These are phyloP conservation scores for Solanum paucissectum DNA, from an alignment of 257 asterid genomes.

Conservation along the genomic window DNA sequence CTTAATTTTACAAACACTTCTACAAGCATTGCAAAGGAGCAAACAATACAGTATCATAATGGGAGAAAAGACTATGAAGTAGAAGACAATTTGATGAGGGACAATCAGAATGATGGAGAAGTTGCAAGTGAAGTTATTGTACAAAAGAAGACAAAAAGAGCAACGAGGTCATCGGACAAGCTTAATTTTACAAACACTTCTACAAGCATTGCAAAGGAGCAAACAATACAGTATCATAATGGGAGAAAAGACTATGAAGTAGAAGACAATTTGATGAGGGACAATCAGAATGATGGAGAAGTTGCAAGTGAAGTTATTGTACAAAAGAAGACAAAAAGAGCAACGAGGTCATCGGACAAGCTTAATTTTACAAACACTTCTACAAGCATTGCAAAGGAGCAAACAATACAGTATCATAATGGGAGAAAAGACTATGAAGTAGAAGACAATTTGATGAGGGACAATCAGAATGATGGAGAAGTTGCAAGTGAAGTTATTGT, in stretches of 20 bases:
- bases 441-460: neutral
- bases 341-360: constrained; percentile 1
- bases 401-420: neutral
- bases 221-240: neutral
- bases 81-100: too few species aligned
- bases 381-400: constrained; percentile 5
- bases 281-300: neutral
- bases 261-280: neutral
- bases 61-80: too few species aligned
- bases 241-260: neutral
- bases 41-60: too few species aligned
- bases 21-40: too few species aligned
- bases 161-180: constrained; percentile 1
- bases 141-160: neutral
- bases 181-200: constrained; percentile 3
- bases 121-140: too few species aligned
- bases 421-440: neutral
- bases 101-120: too few species aligned
- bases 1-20: too few species aligned
- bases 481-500: constrained; percentile 2
- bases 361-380: constrained; percentile 3
- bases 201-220: constrained; percentile 5
- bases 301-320: constrained; percentile 2
- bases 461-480: neutral
- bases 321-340: constrained; percentile 8